phyloP scores from a whole-genome alignment of 140 eudicot genomes.

The Cichorium intybus region DNA sequence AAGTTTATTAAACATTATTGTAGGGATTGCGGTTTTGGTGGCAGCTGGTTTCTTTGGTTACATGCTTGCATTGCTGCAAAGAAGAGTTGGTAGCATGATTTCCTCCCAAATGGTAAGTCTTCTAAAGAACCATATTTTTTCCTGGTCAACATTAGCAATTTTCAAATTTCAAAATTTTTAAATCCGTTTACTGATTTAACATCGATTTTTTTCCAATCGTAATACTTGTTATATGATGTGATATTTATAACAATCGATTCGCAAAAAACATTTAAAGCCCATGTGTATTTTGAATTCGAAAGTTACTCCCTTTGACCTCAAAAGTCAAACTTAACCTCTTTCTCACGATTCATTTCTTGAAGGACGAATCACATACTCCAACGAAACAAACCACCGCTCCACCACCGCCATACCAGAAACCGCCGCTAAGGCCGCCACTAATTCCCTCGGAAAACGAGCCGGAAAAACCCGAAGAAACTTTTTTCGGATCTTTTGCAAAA shows the following conservation, averaged over 20 bases:
- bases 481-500: conserved; percentile 63
- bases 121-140: not conserved
- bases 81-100: conserved; percentile 71
- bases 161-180: not conserved
- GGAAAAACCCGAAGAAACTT: conserved; percentile 78
- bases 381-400: conserved; percentile 38
- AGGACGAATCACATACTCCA: conserved; percentile 40
- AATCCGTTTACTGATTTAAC: not conserved
- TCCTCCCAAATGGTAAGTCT: conserved; percentile 60
- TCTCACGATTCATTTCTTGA: conserved; percentile 10
- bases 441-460: conserved; percentile 67
- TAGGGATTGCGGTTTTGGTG: conserved; percentile 75
- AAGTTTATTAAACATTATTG: conserved; percentile 3
- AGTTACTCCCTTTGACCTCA: not conserved
- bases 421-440: conserved; percentile 59
- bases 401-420: conserved; percentile 49
- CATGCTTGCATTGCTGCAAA: conserved; percentile 87
- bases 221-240: not conserved
- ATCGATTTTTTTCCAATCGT: not conserved
- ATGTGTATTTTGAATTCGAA: not conserved
- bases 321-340: not conserved
- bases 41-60: conserved; percentile 98
- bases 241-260: not conserved
- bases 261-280: not conserved
- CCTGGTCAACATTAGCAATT: not conserved